Base-by-base conservation (phyloP, 2,329 filamentous ascomycete genomes). In the Diaporthe longicolla region DNA sequence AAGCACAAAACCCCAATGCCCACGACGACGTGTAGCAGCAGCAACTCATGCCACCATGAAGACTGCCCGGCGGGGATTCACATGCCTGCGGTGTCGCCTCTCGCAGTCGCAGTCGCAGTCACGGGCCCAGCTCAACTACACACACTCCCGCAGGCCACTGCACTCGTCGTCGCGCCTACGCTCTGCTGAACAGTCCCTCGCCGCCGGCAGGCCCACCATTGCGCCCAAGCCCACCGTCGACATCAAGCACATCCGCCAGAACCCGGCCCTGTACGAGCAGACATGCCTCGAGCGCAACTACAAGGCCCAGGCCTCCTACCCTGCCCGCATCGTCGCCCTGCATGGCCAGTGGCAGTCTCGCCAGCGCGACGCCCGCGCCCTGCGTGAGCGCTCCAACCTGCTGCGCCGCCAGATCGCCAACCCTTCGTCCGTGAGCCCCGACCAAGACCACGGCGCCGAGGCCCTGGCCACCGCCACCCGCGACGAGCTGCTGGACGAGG, bases 211-310 rank as follows among this genome's bases (percentile, higher is more conserved):
- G 52, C 93, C 93, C 6, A 87, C 93, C 1, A 92, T 89, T 70
- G 95, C 94, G 19, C 95, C 95, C 15, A 96, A 94, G 81, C 91
- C 94, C 35, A 89, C 89, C 61, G 89, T 97, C 77, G 93, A 98
- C 85, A 89, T 97, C 81, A 96, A 94, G 82, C 93, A 97, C 84
- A 98, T 99, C 82, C 95, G 95, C 73, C 90, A 95, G 80, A 94
- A 97, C 83, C 91, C 93, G 21, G 90, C 92, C 19, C 88, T 97
- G 21, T 94, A 98, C 86, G 89, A 93, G 78, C 87, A 93, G 77
- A 98, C 97, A 80, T 97, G 94, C 83, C 82, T 93, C 74, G 92
- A 95, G 77, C 92, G 97, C 78, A 98, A 98, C 82, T 98, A 98
- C 84, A 87, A 81, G 74, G 78, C 82, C 35, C 89, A 90, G 76